Conservation (phyloP, 768 basidiomycete genomes). For the Auricularia heimuer region DNA sequence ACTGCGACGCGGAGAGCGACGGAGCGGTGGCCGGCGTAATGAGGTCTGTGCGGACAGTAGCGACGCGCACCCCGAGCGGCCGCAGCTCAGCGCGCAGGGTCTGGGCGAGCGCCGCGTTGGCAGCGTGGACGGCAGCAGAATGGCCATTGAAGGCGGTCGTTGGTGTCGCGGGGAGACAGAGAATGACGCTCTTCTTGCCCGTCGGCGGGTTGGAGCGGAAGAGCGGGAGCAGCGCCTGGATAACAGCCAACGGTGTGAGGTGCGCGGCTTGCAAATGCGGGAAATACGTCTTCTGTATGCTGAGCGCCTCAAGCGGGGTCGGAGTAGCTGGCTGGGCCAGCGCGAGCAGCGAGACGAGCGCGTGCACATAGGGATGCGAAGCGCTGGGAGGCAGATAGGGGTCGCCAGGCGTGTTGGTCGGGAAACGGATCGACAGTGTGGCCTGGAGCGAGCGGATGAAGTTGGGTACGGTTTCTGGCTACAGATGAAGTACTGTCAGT, state of each 20-base stretch:
- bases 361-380: slow-evolving; percentile 62
- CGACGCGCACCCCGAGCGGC: slow-evolving; percentile 44
- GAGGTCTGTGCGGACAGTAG: slow-evolving; percentile 43
- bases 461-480: slow-evolving; percentile 63
- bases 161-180: slow-evolving; percentile 57
- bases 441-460: slow-evolving; percentile 78
- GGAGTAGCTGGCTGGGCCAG: slow-evolving; percentile 34
- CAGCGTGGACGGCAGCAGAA: slow-evolving; percentile 54
- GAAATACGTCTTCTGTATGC: slow-evolving; percentile 47
- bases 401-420: slow-evolving; percentile 68
- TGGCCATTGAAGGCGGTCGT: background rate
- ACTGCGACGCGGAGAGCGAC: slow-evolving; percentile 36
- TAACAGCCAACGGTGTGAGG: slow-evolving; percentile 62
- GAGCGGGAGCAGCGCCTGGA: slow-evolving; percentile 69
- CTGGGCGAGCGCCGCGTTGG: slow-evolving; percentile 52
- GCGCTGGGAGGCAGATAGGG: slow-evolving; percentile 52
- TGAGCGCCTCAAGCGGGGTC: slow-evolving; percentile 61
- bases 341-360: slow-evolving; percentile 67
- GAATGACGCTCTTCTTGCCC: slow-evolving; percentile 46
- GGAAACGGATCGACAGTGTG: slow-evolving; percentile 73
- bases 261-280: slow-evolving; percentile 68
- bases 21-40: too few relatives aligned
- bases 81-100: slow-evolving; percentile 67
- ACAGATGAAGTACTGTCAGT: background rate
- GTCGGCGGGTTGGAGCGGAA: slow-evolving; percentile 57